phyloP scores from a whole-genome alignment of 176 grass and related monocot genomes.

The Thalia dealbata region DNA sequence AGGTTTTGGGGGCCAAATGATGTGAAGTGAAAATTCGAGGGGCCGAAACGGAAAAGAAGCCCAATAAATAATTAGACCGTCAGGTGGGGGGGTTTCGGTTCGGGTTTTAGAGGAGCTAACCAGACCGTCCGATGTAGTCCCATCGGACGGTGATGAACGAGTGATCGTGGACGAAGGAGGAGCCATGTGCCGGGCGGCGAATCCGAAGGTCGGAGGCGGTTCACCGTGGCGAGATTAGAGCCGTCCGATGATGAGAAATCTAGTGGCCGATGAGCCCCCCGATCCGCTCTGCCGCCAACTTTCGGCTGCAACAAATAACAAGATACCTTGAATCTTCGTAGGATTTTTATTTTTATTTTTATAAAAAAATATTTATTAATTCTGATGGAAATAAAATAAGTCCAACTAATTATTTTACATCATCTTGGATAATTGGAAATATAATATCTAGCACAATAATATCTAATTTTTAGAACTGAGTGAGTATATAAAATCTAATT shows the following conservation, averaged over 20 bases:
- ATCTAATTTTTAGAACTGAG: no score
- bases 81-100: neutral
- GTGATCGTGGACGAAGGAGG: constrained; percentile 27
- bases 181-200: constrained; percentile 28
- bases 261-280: neutral
- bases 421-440: no score
- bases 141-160: constrained; percentile 13
- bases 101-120: constrained; percentile 25
- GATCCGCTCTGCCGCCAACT: no score
- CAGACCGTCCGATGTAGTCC: constrained; percentile 26
- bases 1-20: no score
- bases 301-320: neutral
- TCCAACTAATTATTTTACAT: no score
- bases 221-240: constrained; percentile 25
- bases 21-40: no score
- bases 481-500: no score
- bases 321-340: neutral
- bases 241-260: neutral
- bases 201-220: constrained; percentile 39
- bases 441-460: no score
- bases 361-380: no score
- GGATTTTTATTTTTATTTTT: no score
- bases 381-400: no score
- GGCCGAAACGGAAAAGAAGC: no score
- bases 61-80: neutral